phyloP scores from a whole-genome alignment of 768 basidiomycete species.

The Russula sp. region DNA sequence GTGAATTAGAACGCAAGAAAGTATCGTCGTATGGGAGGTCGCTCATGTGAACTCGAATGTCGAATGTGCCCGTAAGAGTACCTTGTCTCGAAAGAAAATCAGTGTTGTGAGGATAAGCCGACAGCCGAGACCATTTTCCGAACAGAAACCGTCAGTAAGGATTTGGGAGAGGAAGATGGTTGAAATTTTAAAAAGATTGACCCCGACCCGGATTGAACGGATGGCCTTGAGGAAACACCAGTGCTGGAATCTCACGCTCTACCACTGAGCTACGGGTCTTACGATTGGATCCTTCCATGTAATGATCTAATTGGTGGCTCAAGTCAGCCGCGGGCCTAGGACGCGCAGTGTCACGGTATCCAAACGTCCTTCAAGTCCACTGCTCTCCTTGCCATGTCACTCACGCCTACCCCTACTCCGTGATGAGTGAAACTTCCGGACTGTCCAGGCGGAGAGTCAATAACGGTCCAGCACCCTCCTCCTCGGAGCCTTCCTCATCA shows the following conservation, averaged over 20 bases:
- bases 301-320: background rate
- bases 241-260: constrained; percentile 32
- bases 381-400: background rate
- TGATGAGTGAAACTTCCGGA: constrained; percentile 34
- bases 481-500: constrained; percentile 38
- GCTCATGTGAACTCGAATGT: constrained; percentile 2
- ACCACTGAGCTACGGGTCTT: constrained; percentile 32
- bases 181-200: constrained; percentile 7
- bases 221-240: constrained; percentile 30
- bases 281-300: background rate
- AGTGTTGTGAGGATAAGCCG: too few relatives aligned
- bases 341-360: background rate
- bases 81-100: background rate
- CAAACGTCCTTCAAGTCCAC: background rate
- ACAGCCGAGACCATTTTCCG: background rate
- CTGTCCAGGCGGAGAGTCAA: constrained; percentile 59
- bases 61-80: background rate
- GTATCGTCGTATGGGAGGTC: constrained; percentile 10
- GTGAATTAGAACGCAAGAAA: constrained; percentile 6
- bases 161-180: background rate
- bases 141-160: background rate
- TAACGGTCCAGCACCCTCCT: constrained; percentile 38
- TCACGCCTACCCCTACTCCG: constrained; percentile 6
- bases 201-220: constrained; percentile 33
- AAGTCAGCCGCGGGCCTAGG: background rate